phyloP scores from a whole-genome alignment of 2,329 filamentous ascomycete genomes.

The Hypoxylon sp. region DNA sequence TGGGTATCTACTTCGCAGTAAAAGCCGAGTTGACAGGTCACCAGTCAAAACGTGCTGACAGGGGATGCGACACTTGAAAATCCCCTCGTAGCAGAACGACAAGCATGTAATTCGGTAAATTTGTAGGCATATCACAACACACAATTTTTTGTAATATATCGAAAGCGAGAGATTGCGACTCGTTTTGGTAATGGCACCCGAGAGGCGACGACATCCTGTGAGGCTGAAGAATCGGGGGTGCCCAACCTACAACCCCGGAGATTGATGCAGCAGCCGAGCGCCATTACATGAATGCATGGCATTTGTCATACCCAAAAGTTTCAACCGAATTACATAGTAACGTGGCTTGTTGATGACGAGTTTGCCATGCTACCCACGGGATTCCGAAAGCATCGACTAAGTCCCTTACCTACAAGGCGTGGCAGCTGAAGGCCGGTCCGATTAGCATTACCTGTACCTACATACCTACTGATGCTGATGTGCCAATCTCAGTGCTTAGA shows the following conservation, averaged over 20 bases:
- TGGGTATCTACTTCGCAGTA: not conserved
- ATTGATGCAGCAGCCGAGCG: conserved; percentile 25
- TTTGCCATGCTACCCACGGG: conserved; percentile 20
- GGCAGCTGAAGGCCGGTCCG: conserved; percentile 43
- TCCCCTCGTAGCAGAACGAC: conserved; percentile 7
- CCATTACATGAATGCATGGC: conserved; percentile 37
- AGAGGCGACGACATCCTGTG: conserved; percentile 34
- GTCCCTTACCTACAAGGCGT: conserved; percentile 37
- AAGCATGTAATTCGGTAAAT: conserved; percentile 1
- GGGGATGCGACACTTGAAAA: conserved; percentile 21
- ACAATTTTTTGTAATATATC: conserved; percentile 19
- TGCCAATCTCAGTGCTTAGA: conserved; percentile 14
- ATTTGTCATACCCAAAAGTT: conserved; percentile 37
- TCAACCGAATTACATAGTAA: conserved; percentile 25
- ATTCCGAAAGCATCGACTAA: conserved; percentile 24
- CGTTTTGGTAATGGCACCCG: conserved; percentile 42
- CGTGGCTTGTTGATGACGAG: conserved; percentile 39
- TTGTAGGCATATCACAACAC: conserved; percentile 15
- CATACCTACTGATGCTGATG: not conserved
- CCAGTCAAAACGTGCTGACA: conserved; percentile 24
- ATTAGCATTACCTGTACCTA: conserved; percentile 28
- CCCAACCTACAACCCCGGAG: conserved; percentile 22
- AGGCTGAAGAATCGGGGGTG: conserved; percentile 40
- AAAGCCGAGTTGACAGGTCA: conserved; percentile 16
- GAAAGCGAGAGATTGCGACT: conserved; percentile 16